Conservation (phyloP, 176 grass and related monocot species). For the Musa acuminata region DNA sequence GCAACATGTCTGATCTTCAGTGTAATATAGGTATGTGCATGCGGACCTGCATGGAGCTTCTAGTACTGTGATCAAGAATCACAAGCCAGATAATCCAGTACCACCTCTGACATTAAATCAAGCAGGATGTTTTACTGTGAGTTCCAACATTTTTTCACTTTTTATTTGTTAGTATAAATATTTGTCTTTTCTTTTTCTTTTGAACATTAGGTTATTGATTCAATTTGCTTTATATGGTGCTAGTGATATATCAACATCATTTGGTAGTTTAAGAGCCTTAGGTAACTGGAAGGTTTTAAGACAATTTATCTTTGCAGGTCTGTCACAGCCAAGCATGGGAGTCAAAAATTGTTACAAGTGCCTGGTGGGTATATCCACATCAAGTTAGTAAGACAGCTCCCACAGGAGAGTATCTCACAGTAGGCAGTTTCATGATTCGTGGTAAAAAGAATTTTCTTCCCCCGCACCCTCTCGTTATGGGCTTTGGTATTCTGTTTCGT, state of each 20-base stretch:
- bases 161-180: neutral
- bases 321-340: slow-evolving; percentile 97
- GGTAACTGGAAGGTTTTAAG: neutral
- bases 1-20: slow-evolving; percentile 1
- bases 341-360: slow-evolving; percentile 93
- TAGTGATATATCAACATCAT: neutral
- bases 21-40: slow-evolving; percentile 68
- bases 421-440: slow-evolving; percentile 99
- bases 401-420: slow-evolving; percentile 86
- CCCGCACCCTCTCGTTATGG: slow-evolving; percentile 89
- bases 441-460: slow-evolving; percentile 93
- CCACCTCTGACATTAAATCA: slow-evolving; percentile 91
- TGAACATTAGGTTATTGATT: neutral
- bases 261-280: slow-evolving; percentile 5
- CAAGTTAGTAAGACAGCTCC: slow-evolving; percentile 99
- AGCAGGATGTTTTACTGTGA: slow-evolving; percentile 90
- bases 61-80: slow-evolving; percentile 95
- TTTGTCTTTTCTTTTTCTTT: neutral
- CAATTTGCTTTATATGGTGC: slow-evolving; percentile 14
- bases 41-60: slow-evolving; percentile 93
- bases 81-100: slow-evolving; percentile 69
- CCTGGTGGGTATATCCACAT: slow-evolving; percentile 97
- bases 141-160: slow-evolving; percentile 13
- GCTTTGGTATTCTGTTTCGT: slow-evolving; percentile 87
- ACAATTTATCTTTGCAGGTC: slow-evolving; percentile 43